Conservation (phyloP, 1,139 yeast species). For the Arxiozyma slooffiae region DNA sequence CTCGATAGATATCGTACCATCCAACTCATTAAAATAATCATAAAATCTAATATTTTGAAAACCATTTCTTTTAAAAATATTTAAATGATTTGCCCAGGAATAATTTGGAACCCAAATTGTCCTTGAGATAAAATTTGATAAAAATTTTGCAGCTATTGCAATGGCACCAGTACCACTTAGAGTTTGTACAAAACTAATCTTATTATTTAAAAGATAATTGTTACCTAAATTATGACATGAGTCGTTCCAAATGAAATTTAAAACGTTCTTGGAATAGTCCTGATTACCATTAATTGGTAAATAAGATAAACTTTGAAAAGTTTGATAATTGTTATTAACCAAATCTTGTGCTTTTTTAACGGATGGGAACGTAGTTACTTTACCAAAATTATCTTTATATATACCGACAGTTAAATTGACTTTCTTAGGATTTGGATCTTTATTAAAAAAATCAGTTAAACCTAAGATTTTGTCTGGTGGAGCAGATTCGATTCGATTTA, state of each 20-base stretch:
- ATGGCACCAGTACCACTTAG: constrained; percentile 94
- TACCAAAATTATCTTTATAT: constrained; percentile 72
- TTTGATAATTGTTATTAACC: constrained; percentile 23
- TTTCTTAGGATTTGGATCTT: constrained; percentile 51
- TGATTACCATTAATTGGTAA: constrained; percentile 72
- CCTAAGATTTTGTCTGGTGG: constrained; percentile 72
- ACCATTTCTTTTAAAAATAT: constrained; percentile 37
- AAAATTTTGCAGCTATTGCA: constrained; percentile 71
- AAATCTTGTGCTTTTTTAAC: constrained; percentile 54
- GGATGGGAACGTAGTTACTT: constrained; percentile 83
- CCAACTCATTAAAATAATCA: constrained; percentile 39
- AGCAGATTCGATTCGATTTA: constrained; percentile 32
- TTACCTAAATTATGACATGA: constrained; percentile 31
- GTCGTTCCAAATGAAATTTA: constrained; percentile 61
- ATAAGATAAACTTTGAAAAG: constrained; percentile 41
- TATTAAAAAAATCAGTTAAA: constrained; percentile 47
- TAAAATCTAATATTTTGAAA: constrained; percentile 33
- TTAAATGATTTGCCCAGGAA: constrained; percentile 92
- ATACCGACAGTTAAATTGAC: constrained; percentile 91
- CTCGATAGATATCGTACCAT: constrained; percentile 41
- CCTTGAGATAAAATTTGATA: constrained; percentile 37
- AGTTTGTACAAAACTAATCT: constrained; percentile 41
- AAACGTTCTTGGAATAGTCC: constrained; percentile 56
- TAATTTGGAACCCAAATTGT: constrained; percentile 72
- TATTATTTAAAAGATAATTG: constrained; percentile 6